Conservation (phyloP, 805 yeast genomes). For the Yarrowia sp. region DNA sequence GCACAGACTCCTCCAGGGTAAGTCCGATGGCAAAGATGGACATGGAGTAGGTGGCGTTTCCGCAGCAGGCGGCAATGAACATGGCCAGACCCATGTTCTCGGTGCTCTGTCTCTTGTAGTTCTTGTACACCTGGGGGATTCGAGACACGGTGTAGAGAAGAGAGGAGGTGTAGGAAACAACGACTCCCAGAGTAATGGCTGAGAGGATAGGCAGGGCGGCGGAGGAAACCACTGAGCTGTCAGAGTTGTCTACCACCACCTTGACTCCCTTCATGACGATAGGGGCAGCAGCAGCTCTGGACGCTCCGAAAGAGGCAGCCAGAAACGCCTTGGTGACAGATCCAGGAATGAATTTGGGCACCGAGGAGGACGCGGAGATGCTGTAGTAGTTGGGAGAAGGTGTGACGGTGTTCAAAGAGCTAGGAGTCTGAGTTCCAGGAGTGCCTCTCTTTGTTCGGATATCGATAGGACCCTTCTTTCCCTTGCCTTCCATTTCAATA, state of each 20-base stretch:
- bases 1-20: conserved; percentile 56
- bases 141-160: conserved; percentile 76
- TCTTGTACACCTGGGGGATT: conserved; percentile 82
- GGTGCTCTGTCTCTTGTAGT: conserved; percentile 79
- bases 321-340: conserved; percentile 35
- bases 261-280: not conserved
- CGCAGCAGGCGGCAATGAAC: conserved; percentile 78
- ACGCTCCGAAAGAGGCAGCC: conserved; percentile 32
- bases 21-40: conserved; percentile 69
- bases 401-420: conserved; percentile 30
- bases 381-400: conserved; percentile 44
- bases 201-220: conserved; percentile 5
- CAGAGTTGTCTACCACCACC: not conserved
- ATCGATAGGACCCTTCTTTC: conserved; percentile 9
- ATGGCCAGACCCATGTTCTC: conserved; percentile 83
- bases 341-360: conserved; percentile 35
- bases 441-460: not conserved
- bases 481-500: conserved; percentile 33
- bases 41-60: conserved; percentile 76
- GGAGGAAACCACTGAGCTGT: not conserved
- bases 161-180: conserved; percentile 82
- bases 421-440: not conserved
- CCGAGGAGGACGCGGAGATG: conserved; percentile 7
- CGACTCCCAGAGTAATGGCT: conserved; percentile 52
- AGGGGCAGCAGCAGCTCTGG: conserved; percentile 36